A percentile compares a stretch with the other conserved stretches of the same genome.
Evolutionary conservation across 2,329 filamentous ascomycete genomes (phyloP).

Genomic region (Arthrobotrys sphaeroides): DNA sequence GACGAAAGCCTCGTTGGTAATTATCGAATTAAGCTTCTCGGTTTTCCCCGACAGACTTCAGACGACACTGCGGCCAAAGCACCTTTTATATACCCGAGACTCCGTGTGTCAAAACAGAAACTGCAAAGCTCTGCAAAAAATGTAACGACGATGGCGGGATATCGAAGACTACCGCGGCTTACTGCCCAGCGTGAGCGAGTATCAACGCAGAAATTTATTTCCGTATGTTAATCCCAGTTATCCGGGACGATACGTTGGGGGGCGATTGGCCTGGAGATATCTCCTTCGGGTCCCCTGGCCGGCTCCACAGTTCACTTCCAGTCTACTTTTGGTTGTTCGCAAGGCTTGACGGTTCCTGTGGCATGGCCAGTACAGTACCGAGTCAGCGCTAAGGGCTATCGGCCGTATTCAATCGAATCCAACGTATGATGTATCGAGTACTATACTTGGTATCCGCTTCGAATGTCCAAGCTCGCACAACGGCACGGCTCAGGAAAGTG

Average conservation of each 20-base stretch:
- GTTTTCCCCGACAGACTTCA: constrained; percentile 22
- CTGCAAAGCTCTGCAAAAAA: not conserved
- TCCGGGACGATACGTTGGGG: constrained; percentile 10
- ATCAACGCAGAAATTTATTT: constrained; percentile 31
- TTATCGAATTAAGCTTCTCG: constrained; percentile 18
- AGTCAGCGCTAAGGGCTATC: constrained; percentile 49
- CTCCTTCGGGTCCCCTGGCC: constrained; percentile 20
- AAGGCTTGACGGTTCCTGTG: constrained; percentile 12
- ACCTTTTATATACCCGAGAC: constrained; percentile 38
- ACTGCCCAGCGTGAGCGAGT: not conserved
- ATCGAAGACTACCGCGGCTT: not conserved
- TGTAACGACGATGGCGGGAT: constrained; percentile 14
- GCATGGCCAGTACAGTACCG: constrained; percentile 23
- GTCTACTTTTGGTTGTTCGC: not conserved
- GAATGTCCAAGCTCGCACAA: constrained; percentile 27
- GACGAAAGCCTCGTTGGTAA: constrained; percentile 7
- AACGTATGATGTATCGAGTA: constrained; percentile 25
- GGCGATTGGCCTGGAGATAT: constrained; percentile 27
- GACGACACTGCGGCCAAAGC: not conserved
- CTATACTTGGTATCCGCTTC: constrained; percentile 27
- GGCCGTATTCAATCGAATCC: constrained; percentile 48
- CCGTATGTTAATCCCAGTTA: constrained; percentile 18
- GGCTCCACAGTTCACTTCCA: constrained; percentile 19
- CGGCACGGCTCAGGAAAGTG: constrained; percentile 28
- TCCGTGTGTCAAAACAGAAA: not conserved